These are phyloP conservation scores for Letharia lupina DNA, from an alignment of 495 filamentous ascomycete genomes.

Conservation along the genomic window DNA sequence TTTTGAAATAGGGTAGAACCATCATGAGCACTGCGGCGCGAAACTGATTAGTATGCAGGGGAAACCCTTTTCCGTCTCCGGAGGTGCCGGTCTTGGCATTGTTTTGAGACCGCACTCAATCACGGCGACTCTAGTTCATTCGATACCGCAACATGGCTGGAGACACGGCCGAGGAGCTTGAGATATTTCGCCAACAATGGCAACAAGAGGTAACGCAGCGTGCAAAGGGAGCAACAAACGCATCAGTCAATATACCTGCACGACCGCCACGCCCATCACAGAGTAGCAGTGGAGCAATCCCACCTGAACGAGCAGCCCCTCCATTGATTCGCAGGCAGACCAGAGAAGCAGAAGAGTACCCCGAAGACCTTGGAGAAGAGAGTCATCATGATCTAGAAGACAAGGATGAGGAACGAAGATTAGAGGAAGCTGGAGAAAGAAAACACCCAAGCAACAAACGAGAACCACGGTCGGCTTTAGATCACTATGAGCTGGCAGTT, in stretches of 20 bases:
- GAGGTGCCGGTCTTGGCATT: not conserved
- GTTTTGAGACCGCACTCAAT: not conserved
- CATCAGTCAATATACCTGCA: constrained; percentile 24
- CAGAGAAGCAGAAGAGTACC: constrained; percentile 38
- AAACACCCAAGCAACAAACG: constrained; percentile 21
- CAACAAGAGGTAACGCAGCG: constrained; percentile 65
- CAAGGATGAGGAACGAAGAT: constrained; percentile 35
- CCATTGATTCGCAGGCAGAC: constrained; percentile 29
- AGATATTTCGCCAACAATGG: constrained; percentile 76
- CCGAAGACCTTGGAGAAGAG: constrained; percentile 36
- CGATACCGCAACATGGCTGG: constrained; percentile 30
- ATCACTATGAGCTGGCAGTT: constrained; percentile 88
- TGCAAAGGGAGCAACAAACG: constrained; percentile 28
- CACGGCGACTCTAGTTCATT: not conserved
- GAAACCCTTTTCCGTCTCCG: not conserved
- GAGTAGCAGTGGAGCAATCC: constrained; percentile 19
- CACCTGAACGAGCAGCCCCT: too few relatives aligned
- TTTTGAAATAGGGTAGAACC: too few relatives aligned
- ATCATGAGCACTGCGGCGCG: too few relatives aligned
- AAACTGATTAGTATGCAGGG: not conserved
- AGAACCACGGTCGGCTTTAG: constrained; percentile 71
- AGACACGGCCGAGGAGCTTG: constrained; percentile 59
- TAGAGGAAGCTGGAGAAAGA: constrained; percentile 33
- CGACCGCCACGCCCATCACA: constrained; percentile 25
- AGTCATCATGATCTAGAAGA: constrained; percentile 38